Conservation (phyloP, 106 monocot species). For the Xerophyta viscosa region DNA sequence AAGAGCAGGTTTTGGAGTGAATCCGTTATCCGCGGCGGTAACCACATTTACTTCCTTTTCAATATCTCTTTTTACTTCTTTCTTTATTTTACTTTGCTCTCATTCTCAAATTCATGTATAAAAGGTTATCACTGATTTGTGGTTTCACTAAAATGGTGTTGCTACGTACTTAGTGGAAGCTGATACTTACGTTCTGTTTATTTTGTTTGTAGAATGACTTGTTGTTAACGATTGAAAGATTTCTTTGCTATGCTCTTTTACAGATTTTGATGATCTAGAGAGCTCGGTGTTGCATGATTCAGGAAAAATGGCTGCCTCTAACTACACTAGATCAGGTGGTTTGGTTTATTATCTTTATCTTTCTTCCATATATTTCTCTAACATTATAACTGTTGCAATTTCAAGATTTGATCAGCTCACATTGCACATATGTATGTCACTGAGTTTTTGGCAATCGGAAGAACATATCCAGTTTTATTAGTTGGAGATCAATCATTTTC, state of each 20-base stretch:
- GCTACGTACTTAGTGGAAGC: no score
- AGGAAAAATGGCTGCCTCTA: constrained; percentile 38
- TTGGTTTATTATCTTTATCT: background rate
- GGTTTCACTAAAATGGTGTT: no score
- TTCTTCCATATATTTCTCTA: no score
- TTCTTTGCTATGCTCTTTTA: constrained; percentile 1
- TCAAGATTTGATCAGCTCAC: no score
- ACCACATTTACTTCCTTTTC: background rate
- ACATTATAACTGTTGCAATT: no score
- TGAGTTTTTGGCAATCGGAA: no score
- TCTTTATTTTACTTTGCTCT: background rate
- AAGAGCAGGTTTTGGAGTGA: constrained; percentile 96
- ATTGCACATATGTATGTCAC: no score
- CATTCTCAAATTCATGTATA: background rate
- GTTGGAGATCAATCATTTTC: no score
- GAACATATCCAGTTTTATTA: no score
- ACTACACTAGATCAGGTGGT: constrained; percentile 85
- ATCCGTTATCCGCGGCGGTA: constrained; percentile 81
- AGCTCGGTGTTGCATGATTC: constrained; percentile 30
- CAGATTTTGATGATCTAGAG: constrained; percentile 89
- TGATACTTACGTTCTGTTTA: no score
- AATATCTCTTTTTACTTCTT: background rate
- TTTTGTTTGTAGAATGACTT: background rate
- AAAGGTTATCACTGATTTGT: no score
- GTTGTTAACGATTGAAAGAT: no score